A percentile compares a stretch with the other conserved stretches of the same genome.
These are phyloP conservation scores for Crotalaria pallida DNA, from an alignment of 306 rosid species.

Conservation along the genomic window DNA sequence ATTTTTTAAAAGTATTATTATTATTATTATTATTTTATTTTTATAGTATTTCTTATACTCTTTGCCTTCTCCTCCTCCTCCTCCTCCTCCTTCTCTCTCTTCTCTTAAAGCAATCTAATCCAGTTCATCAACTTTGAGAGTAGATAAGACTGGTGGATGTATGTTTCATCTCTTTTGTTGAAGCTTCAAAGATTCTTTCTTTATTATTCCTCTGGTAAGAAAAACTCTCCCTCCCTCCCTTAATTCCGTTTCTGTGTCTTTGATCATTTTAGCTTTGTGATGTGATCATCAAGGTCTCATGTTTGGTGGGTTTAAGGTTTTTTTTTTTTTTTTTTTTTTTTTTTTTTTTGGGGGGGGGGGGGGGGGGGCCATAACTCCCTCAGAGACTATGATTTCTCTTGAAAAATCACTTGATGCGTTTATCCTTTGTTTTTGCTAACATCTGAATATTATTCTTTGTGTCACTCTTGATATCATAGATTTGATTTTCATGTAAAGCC, in stretches of 20 bases:
- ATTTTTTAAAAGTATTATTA: too few species aligned
- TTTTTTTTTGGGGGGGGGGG: too few species aligned
- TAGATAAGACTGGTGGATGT: constrained; percentile 55
- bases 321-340: constrained; percentile 15
- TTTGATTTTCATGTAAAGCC: neutral
- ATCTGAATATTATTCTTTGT: neutral
- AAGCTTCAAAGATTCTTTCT: constrained; percentile 26
- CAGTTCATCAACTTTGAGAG: constrained; percentile 43
- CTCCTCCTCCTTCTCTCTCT: neutral
- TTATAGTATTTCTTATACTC: neutral
- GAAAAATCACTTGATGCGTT: neutral
- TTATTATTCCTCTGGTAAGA: constrained; percentile 39
- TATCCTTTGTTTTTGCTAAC: constrained; percentile 18
- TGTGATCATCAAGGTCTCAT: constrained; percentile 20
- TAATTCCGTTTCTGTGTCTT: constrained; percentile 1
- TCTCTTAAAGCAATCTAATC: constrained; percentile 28
- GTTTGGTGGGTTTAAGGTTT: constrained; percentile 28
- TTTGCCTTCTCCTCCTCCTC: neutral
- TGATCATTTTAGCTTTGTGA: constrained; percentile 25
- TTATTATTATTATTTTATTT: too few species aligned
- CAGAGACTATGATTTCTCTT: neutral
- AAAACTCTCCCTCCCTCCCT: neutral
- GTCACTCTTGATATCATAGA: constrained; percentile 8
- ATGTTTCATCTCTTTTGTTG: constrained; percentile 26
- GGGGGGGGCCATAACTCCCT: too few species aligned